Percentiles rank a stretch among this genome's conserved stretches.
Evolutionary conservation across 768 basidiomycete species (phyloP).

Genomic region (Myochromella boudieri): DNA sequence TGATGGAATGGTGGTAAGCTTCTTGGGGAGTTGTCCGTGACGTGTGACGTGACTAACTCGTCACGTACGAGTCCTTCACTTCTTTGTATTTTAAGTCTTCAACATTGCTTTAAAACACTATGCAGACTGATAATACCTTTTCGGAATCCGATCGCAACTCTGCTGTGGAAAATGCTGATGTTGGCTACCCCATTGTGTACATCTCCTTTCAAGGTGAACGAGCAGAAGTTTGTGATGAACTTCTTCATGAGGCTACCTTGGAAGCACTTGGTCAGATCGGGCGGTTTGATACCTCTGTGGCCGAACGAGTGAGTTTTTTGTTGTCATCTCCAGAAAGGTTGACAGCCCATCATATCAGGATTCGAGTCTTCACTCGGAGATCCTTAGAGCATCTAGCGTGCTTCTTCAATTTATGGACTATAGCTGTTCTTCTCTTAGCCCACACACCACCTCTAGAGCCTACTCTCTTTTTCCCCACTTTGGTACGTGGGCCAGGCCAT

Average conservation of each 20-base stretch:
- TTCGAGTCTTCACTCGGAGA: constrained; percentile 12
- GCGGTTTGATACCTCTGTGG: constrained; percentile 7
- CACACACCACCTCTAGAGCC: not conserved
- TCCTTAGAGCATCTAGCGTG: constrained; percentile 20
- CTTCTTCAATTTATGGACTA: constrained; percentile 20
- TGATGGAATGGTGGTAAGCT: no score
- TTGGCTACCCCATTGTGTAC: not conserved
- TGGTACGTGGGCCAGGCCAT: constrained; percentile 22
- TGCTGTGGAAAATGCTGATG: not conserved
- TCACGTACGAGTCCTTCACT: not conserved
- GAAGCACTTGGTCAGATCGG: constrained; percentile 15
- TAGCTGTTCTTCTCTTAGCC: constrained; percentile 5
- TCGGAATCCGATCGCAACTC: constrained; percentile 55
- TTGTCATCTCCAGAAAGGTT: not conserved
- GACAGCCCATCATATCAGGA: constrained; percentile 8
- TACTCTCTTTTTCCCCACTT: constrained; percentile 15
- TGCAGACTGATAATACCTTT: constrained; percentile 38
- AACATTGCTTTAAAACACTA: no score
- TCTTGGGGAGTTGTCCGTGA: no score
- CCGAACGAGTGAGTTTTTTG: constrained; percentile 15
- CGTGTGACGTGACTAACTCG: no score
- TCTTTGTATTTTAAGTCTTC: not conserved
- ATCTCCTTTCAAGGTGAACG: not conserved
- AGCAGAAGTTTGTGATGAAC: constrained; percentile 1
- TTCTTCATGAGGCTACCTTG: constrained; percentile 4